phyloP scores from a whole-genome alignment of 345 rosid genomes.

The Euphorbia tirucalli region DNA sequence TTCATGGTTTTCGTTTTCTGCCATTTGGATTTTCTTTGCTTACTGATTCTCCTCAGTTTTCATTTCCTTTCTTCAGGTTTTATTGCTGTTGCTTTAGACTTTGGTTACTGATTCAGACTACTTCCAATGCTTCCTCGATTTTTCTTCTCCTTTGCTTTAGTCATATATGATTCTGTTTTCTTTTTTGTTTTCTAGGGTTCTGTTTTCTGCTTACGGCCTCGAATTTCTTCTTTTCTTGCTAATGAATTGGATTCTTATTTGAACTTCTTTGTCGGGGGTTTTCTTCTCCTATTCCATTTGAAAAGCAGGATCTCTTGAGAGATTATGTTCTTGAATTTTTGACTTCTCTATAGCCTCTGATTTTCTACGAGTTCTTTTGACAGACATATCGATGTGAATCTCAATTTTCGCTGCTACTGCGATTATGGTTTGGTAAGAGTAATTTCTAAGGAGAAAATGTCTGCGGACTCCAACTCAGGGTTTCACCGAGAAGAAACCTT shows the following conservation, averaged over 20 bases:
- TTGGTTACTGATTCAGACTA: neutral
- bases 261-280: slow-evolving; percentile 11
- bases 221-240: neutral
- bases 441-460: slow-evolving; percentile 39
- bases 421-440: slow-evolving; percentile 9
- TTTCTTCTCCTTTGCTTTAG: neutral
- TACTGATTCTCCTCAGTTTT: slow-evolving; percentile 1
- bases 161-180: neutral
- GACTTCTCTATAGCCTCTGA: too few species aligned
- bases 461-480: slow-evolving; percentile 58
- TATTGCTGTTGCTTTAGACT: neutral
- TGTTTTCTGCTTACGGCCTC: neutral
- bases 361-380: too few species aligned
- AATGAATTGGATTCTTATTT: neutral
- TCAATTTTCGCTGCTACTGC: neutral
- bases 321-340: too few species aligned
- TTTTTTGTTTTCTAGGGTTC: neutral
- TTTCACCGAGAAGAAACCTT: slow-evolving; percentile 35
- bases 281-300: too few species aligned
- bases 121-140: too few species aligned
- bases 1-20: neutral
- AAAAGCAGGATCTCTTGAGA: too few species aligned
- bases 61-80: neutral
- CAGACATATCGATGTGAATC: slow-evolving; percentile 3
- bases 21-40: too few species aligned